Evolutionary conservation across 176 grass and related monocot species (phyloP).

Genomic region (Poa annua): DNA sequence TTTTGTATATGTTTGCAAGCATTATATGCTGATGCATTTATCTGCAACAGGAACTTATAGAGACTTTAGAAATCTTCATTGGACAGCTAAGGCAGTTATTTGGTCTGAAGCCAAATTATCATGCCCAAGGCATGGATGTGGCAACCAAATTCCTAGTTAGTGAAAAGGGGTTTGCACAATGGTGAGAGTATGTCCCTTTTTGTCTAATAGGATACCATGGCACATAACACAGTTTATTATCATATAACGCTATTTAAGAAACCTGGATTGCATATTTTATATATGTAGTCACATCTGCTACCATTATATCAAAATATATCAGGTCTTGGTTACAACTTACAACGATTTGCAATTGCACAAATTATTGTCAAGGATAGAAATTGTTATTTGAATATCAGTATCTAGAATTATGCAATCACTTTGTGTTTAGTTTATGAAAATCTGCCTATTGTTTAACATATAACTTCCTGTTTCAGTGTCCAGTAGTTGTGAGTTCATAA

Average conservation of each 20-base stretch:
- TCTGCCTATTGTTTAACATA: not conserved
- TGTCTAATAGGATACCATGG: conserved; percentile 2
- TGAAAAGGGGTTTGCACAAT: conserved; percentile 88
- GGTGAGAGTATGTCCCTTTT: conserved; percentile 55
- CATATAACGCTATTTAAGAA: not conserved
- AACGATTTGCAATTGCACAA: conserved; percentile 19
- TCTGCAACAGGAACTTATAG: conserved; percentile 87
- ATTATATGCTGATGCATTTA: conserved; percentile 34
- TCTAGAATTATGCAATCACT: not conserved
- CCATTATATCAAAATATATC: not conserved
- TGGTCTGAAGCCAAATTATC: conserved; percentile 77
- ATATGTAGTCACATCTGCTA: not conserved
- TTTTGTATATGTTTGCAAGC: conserved; percentile 35
- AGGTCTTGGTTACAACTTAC: not conserved
- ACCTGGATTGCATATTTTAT: conserved; percentile 8
- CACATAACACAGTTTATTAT: not conserved
- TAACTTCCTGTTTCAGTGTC: not conserved
- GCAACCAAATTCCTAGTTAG: conserved; percentile 71
- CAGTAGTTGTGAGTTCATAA: not conserved
- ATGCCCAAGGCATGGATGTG: conserved; percentile 44
- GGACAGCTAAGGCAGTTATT: conserved; percentile 91
- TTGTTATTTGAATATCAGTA: conserved; percentile 2
- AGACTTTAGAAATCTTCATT: conserved; percentile 80
- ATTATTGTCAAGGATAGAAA: not conserved
- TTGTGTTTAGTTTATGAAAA: not conserved